Conservation (phyloP, 2,329 filamentous ascomycete species). For the Botrytis tulipae region DNA sequence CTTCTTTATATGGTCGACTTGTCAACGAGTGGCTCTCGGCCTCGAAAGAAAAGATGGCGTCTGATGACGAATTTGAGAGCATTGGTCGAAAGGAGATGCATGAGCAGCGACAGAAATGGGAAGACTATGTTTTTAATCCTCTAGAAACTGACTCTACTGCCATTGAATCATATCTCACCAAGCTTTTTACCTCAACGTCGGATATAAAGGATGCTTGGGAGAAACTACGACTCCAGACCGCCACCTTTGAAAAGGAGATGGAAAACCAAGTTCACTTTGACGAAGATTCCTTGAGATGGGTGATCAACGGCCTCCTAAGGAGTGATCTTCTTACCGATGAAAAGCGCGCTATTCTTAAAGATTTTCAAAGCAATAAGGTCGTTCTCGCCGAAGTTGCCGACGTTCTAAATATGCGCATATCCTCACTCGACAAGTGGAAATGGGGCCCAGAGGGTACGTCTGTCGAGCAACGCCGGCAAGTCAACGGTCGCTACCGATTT, state of each 20-base stretch:
- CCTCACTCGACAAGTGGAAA: conserved; percentile 49
- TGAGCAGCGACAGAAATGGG: conserved; percentile 53
- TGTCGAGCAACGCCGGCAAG: conserved; percentile 50
- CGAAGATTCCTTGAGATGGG: conserved; percentile 42
- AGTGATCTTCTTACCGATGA: conserved; percentile 51
- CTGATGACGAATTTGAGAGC: conserved; percentile 42
- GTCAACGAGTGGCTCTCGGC: conserved; percentile 53
- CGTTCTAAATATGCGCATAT: conserved; percentile 56
- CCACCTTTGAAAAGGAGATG: conserved; percentile 37
- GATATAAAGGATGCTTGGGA: conserved; percentile 44
- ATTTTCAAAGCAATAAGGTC: conserved; percentile 48
- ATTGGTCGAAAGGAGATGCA: conserved; percentile 55
- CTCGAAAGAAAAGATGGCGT: conserved; percentile 37
- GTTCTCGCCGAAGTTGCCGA: conserved; percentile 54
- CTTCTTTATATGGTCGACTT: conserved; percentile 52
- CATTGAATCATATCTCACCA: conserved; percentile 50
- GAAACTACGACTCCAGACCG: conserved; percentile 42
- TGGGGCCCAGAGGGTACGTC: conserved; percentile 48
- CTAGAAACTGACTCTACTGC: conserved; percentile 44
- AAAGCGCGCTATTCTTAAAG: conserved; percentile 49
- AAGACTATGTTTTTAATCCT: conserved; percentile 51
- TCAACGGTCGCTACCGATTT: conserved; percentile 58
- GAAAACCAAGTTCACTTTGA: conserved; percentile 40
- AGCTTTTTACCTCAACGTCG: conserved; percentile 47
- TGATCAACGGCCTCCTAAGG: conserved; percentile 49